Evolutionary conservation across 2,329 filamentous ascomycete species (phyloP), one percentile per base, ranked within the genome.

Genomic region (Xylariaceae sp.): DNA sequence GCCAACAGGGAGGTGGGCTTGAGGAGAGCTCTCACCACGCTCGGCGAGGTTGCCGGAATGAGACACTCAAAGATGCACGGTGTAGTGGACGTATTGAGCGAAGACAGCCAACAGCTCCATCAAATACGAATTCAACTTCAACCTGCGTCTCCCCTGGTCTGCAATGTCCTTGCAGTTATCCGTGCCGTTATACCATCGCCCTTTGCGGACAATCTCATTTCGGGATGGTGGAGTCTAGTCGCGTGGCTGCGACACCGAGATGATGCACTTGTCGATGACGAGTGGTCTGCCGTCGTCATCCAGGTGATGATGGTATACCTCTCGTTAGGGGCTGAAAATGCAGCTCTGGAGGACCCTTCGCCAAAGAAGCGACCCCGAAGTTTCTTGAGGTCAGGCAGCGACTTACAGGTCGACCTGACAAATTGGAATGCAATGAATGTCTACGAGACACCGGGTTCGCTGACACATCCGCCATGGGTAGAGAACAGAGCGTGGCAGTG

Each of bases 211-310:
- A 83, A 65, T 17, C 59, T 87, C 8, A 60, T 84, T 36, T 69
- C 78, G 8, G 76, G 72, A 2, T 89, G 83, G 81, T 83, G 83
- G 72, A 79, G 85, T 51, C 68, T 75, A 14, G 72, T 83, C 58
- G 74, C 77, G 40, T 90, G 83, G 83, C 63, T 85, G 25, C 61
- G 63, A 19, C 50, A 58, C 9, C 67, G 69, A 36, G 62, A 67
- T 4, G 58, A 68, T 4, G 51, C 62, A 6, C 53, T 66, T 11
- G 56, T 59, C 3, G 69, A 81, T 40, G 37, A 62, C 2, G 84
- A 89, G 55, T 89, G 83, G 83, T 81, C 80, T 4, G 74, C 78
- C 2, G 54, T 83, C 29, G 66, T 77, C 3, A 67, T 83, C 8
- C 64, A 81, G 8, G 56, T 89, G 3, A 69, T 86, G 29, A 64